A percentile compares a stretch with the other conserved stretches of the same genome.
These are phyloP conservation scores for Boletus rubroflammeus DNA, from an alignment of 768 basidiomycete species.

Conservation along the genomic window DNA sequence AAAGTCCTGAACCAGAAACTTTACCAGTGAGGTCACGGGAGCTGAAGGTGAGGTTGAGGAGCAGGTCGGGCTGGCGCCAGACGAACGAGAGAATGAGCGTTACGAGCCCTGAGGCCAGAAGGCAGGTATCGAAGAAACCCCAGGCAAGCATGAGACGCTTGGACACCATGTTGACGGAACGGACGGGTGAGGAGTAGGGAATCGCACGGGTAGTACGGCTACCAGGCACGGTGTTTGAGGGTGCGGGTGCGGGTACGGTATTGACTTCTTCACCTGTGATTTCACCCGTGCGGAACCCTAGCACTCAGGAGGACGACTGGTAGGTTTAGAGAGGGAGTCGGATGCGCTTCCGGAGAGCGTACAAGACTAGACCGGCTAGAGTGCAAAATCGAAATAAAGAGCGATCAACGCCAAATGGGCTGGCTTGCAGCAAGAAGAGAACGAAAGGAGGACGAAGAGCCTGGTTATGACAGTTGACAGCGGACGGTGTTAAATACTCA, in stretches of 20 bases:
- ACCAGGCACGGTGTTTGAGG: no score
- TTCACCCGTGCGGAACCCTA: no score
- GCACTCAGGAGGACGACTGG: neutral
- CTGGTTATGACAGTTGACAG: constrained; percentile 1
- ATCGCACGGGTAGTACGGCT: no score
- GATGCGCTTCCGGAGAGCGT: constrained; percentile 53
- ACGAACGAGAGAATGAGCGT: constrained; percentile 65
- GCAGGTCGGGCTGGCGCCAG: constrained; percentile 64
- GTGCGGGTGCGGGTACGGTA: no score
- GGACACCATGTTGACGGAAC: constrained; percentile 56
- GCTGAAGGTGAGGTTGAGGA: constrained; percentile 71
- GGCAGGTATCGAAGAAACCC: constrained; percentile 64
- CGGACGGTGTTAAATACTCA: constrained; percentile 6
- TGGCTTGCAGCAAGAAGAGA: constrained; percentile 43
- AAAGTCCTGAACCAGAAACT: constrained; percentile 18
- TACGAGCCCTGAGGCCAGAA: constrained; percentile 68
- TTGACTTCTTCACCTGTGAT: no score
- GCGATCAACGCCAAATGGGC: constrained; percentile 67
- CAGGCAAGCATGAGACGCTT: constrained; percentile 67
- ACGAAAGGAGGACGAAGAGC: constrained; percentile 1
- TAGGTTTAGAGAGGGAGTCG: constrained; percentile 6
- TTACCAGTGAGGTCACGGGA: constrained; percentile 56
- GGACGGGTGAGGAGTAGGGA: neutral
- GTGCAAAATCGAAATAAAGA: constrained; percentile 38
- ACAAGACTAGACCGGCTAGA: constrained; percentile 41